Conservation (phyloP, 2,329 filamentous ascomycete species). For the Xylaria sp. region DNA sequence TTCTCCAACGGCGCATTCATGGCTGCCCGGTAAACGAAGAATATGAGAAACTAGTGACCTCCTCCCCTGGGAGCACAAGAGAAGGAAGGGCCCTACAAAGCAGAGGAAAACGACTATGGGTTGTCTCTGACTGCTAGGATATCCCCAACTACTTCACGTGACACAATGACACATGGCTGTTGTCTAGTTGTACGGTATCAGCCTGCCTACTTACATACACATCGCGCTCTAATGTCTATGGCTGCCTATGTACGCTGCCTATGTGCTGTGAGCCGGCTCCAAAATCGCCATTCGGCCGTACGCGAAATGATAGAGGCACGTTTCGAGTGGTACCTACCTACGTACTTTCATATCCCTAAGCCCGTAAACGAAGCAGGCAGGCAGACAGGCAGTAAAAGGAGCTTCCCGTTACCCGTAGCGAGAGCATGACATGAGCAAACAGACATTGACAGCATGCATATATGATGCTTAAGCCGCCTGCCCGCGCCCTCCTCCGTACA, state of each 20-base stretch:
- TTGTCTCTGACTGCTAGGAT: slow-evolving; percentile 3
- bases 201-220: neutral
- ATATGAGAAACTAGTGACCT: neutral
- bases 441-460: neutral
- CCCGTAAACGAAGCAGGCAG: neutral
- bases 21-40: neutral
- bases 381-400: neutral
- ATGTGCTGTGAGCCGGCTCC: neutral
- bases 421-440: neutral
- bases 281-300: slow-evolving; percentile 17
- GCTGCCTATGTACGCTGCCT: neutral
- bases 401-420: neutral
- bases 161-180: slow-evolving; percentile 11
- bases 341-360: too few relatives aligned
- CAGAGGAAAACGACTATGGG: neutral
- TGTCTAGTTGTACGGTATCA: neutral
- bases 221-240: neutral
- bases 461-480: neutral
- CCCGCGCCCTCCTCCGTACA: neutral
- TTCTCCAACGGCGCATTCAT: neutral
- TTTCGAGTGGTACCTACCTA: neutral
- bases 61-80: neutral
- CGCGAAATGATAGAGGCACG: neutral
- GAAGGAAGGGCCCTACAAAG: neutral
- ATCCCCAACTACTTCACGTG: neutral